Base-by-base conservation (phyloP, 768 basidiomycete genomes). In the Clitopilus passeckerianus region DNA sequence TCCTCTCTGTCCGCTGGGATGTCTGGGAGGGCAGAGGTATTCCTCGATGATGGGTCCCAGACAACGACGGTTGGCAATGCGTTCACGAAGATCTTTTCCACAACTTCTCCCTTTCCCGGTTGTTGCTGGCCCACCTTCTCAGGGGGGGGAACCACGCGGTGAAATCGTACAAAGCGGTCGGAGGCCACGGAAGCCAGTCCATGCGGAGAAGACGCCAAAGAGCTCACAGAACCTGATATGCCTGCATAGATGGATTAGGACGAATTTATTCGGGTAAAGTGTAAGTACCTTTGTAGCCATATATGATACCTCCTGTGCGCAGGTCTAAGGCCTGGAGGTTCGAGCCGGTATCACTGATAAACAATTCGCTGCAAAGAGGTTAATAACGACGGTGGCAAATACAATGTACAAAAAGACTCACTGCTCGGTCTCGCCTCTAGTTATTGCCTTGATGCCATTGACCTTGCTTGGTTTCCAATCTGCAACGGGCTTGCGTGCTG, bases 161-260 rank as follows among this genome's bases (percentile, higher is more conserved):
- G 90, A 46, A 93, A 72, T 34, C 91, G 85, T 20, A 83, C 71
- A 71, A 82, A 91, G 43, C 89, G 83, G 69, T 93, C 91, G 46
- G 85, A 74, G 15, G 89, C 77, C 0, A 81, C 77, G 0, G 90
- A 91, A 1, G 80, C 84, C 37, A 93, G 66, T 24, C 79, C 63
- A 5, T 74, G 72, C 1, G 84, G 77, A 7, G 85, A 78, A 9
- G 81, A 70, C 1, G 90, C 83, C 30, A 91, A 70, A 2, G 89
- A 87, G 10, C 77, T 80, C 22, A 91, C 78, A 22, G 89, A 80
- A 23, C 90, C 91, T 1, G 91, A 80, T 58, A 93, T 70, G 44
- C 89, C 91, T 90, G 59, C 14, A 57, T 30, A 8, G 35, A 33
- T n/a, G 30, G 15, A n/a, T 5, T 35, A 35, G 34, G 7, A 7